Percentiles rank a stretch among this genome's conserved stretches.
Conservation (phyloP, 2,329 filamentous ascomycete species). For the Cucurbitaria berberidis region DNA sequence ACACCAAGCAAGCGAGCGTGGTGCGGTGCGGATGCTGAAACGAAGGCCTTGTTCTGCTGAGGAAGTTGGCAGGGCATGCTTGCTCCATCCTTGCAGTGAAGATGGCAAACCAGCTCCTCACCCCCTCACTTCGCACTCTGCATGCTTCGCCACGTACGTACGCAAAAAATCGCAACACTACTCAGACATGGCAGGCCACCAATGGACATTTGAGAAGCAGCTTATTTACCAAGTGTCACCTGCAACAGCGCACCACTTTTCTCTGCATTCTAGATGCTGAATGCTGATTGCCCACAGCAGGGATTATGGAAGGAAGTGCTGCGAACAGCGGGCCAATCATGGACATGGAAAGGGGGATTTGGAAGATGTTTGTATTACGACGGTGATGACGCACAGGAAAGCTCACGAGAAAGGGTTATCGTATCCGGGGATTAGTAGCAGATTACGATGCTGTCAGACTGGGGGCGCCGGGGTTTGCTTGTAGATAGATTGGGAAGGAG, state of each 20-base stretch:
- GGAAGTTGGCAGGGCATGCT: not conserved
- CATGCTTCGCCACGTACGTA: conserved; percentile 17
- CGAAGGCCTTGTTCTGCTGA: conserved; percentile 1
- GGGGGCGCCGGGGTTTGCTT: conserved; percentile 4
- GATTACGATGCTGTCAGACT: conserved; percentile 6
- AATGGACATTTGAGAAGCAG: conserved; percentile 1
- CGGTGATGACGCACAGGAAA: conserved; percentile 15
- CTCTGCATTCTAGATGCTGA: conserved; percentile 1
- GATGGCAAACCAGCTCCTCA: not conserved
- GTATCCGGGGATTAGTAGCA: conserved; percentile 12
- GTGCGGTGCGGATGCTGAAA: conserved; percentile 1
- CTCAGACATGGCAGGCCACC: not conserved
- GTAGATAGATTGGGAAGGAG: conserved; percentile 6
- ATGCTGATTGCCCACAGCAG: conserved; percentile 12
- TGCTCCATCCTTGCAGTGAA: conserved; percentile 12
- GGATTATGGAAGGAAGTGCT: conserved; percentile 11
- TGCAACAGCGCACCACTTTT: conserved; percentile 10
- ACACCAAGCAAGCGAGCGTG: not conserved
- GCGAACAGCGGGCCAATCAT: conserved; percentile 10
- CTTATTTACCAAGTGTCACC: conserved; percentile 5
- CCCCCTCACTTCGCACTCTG: conserved; percentile 15
- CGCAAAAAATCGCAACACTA: not conserved
- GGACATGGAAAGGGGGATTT: conserved; percentile 1
- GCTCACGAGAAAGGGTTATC: conserved; percentile 6
- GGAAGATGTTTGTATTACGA: conserved; percentile 15